A percentile compares a stretch with the other conserved stretches of the same genome.
phyloP scores from a whole-genome alignment of 768 basidiomycete species.

The Pisolithus orientalis region DNA sequence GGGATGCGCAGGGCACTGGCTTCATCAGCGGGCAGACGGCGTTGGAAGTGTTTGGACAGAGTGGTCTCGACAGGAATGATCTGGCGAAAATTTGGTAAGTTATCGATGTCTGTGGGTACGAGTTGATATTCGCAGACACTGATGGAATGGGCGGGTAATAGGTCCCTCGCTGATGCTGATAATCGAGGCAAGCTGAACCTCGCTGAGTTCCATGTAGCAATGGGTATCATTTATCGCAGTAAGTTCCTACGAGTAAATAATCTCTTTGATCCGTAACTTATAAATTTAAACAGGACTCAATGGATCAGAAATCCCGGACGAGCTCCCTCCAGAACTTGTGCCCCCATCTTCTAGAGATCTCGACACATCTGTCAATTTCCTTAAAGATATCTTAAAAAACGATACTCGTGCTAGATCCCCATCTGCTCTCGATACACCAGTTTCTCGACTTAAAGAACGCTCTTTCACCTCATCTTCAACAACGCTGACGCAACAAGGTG shows the following conservation, averaged over 20 bases:
- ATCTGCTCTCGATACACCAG: conserved; percentile 42
- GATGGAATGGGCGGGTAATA: conserved; percentile 22
- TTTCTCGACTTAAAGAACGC: conserved; percentile 61
- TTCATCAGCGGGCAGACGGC: conserved; percentile 86
- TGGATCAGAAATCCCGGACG: conserved; percentile 83
- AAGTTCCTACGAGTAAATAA: conserved; percentile 27
- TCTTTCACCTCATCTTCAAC: conserved; percentile 58
- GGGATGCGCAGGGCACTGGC: conserved; percentile 76
- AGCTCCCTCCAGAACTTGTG: conserved; percentile 81
- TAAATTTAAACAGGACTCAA: conserved; percentile 47
- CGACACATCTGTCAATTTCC: conserved; percentile 80
- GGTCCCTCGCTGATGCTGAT: conserved; percentile 88
- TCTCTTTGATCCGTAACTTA: background rate
- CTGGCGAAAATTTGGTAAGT: conserved; percentile 88
- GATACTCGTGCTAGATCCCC: conserved; percentile 75
- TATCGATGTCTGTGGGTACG: conserved; percentile 7
- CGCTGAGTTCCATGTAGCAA: conserved; percentile 96
- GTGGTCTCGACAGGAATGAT: conserved; percentile 84
- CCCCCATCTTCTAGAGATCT: conserved; percentile 91
- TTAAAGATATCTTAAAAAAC: conserved; percentile 82
- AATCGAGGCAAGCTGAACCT: conserved; percentile 94
- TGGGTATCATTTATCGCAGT: conserved; percentile 97
- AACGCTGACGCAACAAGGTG: conserved; percentile 41
- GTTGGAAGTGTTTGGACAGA: conserved; percentile 89
- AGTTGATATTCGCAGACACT: background rate